These are phyloP conservation scores for Exophiala sideris DNA, from an alignment of 2,329 filamentous ascomycete species.

Conservation along the genomic window DNA sequence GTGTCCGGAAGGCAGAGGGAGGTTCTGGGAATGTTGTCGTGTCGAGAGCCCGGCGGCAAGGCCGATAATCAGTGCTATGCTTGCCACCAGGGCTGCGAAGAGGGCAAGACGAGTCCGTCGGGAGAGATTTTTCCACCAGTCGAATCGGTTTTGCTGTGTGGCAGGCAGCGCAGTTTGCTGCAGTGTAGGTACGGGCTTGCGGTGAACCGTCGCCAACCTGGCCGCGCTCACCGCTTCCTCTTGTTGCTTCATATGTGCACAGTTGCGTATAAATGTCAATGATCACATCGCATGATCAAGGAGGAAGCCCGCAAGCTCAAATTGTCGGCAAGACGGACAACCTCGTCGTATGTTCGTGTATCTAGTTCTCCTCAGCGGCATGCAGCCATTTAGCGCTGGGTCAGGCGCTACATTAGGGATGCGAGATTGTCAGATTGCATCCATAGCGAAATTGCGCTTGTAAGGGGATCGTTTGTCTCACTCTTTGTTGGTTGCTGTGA, in stretches of 20 bases:
- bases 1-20: constrained; percentile 51
- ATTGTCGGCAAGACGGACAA: no score
- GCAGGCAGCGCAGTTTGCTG: background rate
- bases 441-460: background rate
- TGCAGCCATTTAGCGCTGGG: no score
- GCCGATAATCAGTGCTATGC: constrained; percentile 24
- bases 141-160: constrained; percentile 6
- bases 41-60: constrained; percentile 25
- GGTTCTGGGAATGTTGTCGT: constrained; percentile 33
- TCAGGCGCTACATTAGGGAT: no score
- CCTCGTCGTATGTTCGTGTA: no score
- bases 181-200: constrained; percentile 18
- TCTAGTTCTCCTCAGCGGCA: no score
- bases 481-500: constrained; percentile 3
- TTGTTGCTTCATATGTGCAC: constrained; percentile 13
- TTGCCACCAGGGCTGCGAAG: constrained; percentile 13
- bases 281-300: no score
- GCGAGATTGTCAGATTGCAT: background rate
- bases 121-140: constrained; percentile 18
- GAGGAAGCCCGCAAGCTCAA: no score
- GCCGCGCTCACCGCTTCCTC: constrained; percentile 12
- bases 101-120: constrained; percentile 20
- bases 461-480: background rate
- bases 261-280: background rate
- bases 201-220: constrained; percentile 14